Base-by-base conservation (phyloP, 768 basidiomycete species). In the Mycena maculata region DNA sequence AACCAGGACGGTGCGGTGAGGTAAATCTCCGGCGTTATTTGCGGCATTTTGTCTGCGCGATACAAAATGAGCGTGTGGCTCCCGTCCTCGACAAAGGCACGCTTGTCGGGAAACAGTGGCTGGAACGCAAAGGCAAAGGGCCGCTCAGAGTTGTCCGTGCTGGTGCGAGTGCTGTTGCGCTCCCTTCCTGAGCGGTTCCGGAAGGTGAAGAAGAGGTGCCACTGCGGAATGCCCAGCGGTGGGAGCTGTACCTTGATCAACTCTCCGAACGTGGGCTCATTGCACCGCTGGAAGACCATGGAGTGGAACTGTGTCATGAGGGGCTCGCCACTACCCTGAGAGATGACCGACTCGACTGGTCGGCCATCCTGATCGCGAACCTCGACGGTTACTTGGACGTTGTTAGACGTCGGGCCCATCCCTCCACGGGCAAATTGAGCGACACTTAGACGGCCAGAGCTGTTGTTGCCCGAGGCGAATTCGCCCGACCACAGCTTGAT, bases 181-280 rank as follows among this genome's bases (percentile, higher is more conserved):
- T 88, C 85, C 49, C 82, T 79, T 15, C 84, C 85, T 47, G 80
- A 81, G 39, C 91, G 90, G 74, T 94, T 91, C 42, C 93, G 88
- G 79, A 98, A 96, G 0, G 94, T 94, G 81, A 99, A 93, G 85
- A 97, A 98, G 16, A 99, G 80, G 75, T 98, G 97, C 88, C 93
- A 96, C 44, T 88, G 85, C 2, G 90, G 89, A 41, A 90, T 84
- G 10, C 87, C 86, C 11, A 89, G 83, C 15, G 83, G 79, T 23
- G 94, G 92, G 11, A 99, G 78, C 67, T 88, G 85, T 18, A 99
- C 81, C 77, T 99, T 99, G 79, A 98, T 86, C 50, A 98, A 86
- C 78, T 99, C 97, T 38, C 94, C 94, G 76, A 90, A 99, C 1
- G 94, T 97, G 1, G 97, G 97, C 70, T 92, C 89, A 67, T 89